Evolutionary conservation across 345 rosid genomes (phyloP).

Genomic region (Litchi chinensis): DNA sequence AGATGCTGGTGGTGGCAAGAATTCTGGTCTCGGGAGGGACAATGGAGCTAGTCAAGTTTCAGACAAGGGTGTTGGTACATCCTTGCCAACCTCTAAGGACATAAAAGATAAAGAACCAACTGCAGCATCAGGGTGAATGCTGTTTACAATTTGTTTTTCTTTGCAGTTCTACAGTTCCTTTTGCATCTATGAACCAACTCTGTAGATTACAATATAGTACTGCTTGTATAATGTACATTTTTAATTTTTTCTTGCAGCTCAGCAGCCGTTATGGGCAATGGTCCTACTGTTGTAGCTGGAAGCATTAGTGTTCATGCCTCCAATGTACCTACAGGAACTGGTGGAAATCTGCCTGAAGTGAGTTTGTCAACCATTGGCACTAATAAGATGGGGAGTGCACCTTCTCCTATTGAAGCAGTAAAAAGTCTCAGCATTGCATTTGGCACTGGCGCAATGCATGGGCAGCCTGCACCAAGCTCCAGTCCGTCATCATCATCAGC

Average conservation of each 20-base stretch:
- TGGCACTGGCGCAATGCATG: slow-evolving; percentile 44
- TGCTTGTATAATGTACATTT: slow-evolving; percentile 17
- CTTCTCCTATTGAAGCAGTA: slow-evolving; percentile 37
- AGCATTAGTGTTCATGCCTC: slow-evolving; percentile 31
- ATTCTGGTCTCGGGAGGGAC: slow-evolving; percentile 49
- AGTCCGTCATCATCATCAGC: slow-evolving; percentile 55
- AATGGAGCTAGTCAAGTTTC: slow-evolving; percentile 52
- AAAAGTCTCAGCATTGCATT: slow-evolving; percentile 39
- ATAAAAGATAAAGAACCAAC: slow-evolving; percentile 47
- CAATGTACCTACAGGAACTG: slow-evolving; percentile 35
- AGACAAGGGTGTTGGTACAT: slow-evolving; percentile 53
- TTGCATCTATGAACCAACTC: background rate
- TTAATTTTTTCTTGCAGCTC: slow-evolving; percentile 44
- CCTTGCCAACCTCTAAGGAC: slow-evolving; percentile 45
- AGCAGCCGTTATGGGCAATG: slow-evolving; percentile 44
- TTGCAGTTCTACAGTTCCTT: slow-evolving; percentile 1
- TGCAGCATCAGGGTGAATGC: slow-evolving; percentile 50
- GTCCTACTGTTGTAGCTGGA: slow-evolving; percentile 47
- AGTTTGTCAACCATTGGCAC: slow-evolving; percentile 35
- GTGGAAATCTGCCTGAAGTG: slow-evolving; percentile 42
- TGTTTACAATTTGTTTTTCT: slow-evolving; percentile 1
- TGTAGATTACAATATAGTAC: slow-evolving; percentile 2
- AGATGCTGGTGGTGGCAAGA: slow-evolving; percentile 71
- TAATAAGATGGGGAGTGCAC: slow-evolving; percentile 37
- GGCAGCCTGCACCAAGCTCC: slow-evolving; percentile 41